Base-by-base conservation (phyloP, 2,329 filamentous ascomycete genomes). In the Colletotrichum simmondsii region DNA sequence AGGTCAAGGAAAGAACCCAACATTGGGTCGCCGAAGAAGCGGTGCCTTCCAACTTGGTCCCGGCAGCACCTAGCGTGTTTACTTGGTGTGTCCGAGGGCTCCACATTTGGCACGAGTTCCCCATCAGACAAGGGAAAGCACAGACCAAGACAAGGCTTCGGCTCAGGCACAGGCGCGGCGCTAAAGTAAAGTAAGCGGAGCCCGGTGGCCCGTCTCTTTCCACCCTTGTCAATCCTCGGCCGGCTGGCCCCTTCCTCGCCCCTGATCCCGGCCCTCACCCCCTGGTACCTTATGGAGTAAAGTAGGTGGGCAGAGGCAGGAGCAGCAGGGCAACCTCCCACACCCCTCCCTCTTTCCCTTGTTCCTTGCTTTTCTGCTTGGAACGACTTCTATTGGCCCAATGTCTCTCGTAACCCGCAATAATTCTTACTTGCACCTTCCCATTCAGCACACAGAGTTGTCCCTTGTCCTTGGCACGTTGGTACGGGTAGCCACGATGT, bases 161-260 rank as follows among this genome's bases (percentile, higher is more conserved):
- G 66, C 70, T 70, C 70, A 72, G 70, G 70, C 56, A 72, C 70
- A 61, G 56, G 28, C 46, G 32, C 26, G 26, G 42, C 66, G 54
- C 60, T 61, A 70, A 72, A 42, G 69, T 49, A 35, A 57, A 24
- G 42, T 64, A 42, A 63, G 70, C 42, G 66, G 66, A 54, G 54
- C 66, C 35, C 22, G 52, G 35, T 32, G 37, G 56, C 16, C 66
- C 26, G 53, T 46, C 59, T 63, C 37, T n/a, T 37, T 65, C 42
- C 26, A 63, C 22, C 58, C 49, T 64, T 53, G 52, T 58, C 53
- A 12, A 26, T n/a, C 14, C 12, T 26, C 37, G 26, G 56, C 56
- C 56, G 37, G 65, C 10, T 32, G n/a, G 14, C 42, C 28, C 42
- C 30, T 42, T 10, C 30, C 28, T 24, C 7, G 52, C 32, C 69